Evolutionary conservation across 2,329 filamentous ascomycete species (phyloP), one percentile per base, ranked within the genome.

Genomic region (Aspergillus piperis): DNA sequence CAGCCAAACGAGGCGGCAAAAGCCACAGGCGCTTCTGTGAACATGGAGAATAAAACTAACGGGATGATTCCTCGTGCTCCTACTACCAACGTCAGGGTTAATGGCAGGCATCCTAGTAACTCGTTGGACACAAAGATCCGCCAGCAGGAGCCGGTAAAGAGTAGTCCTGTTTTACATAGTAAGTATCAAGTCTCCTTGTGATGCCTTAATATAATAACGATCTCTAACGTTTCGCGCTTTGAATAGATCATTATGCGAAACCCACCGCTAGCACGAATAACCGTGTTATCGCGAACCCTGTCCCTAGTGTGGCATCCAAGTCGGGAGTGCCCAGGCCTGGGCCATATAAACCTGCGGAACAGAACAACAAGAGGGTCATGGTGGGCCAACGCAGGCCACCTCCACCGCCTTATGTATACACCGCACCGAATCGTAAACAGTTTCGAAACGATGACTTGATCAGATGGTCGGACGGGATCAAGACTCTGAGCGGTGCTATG

Each of bases 401-500:
- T 8, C 8, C 39, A 27, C 27, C n/a, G n/a, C 7, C 21, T 6
- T 19, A 17, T 13, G 52, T 17, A 2, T 71, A 70, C 59, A 66
- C 54, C 52, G 65, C 69, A 27, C 69, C 69, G 47, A 69, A 64
- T 56, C 69, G 71, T 30, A 62, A 59, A 55, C 60, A 57, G 19
- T 56, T 71, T 56, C 57, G 55, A 41, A 53, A 52, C 8, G 39
- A 47, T 10, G 61, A 68, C 19, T 47, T 69, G 53, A 44, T 39
- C 30, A 65, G 55, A 57, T 47, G 66, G 38, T 61, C 62, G 15
- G 23, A 47, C 44, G 69, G 68, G 54, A 60, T 66, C 32, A 66
- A 59, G 23, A 54, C 62, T 25, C 7, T 44, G 11, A 54, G 38
- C 39, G 53, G 50, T 3, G 58, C 59, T 49, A 59, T 15, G 3